Conservation (phyloP, 225 moss, liverwort and hornwort genomes). For the Anthoceros angustus region DNA sequence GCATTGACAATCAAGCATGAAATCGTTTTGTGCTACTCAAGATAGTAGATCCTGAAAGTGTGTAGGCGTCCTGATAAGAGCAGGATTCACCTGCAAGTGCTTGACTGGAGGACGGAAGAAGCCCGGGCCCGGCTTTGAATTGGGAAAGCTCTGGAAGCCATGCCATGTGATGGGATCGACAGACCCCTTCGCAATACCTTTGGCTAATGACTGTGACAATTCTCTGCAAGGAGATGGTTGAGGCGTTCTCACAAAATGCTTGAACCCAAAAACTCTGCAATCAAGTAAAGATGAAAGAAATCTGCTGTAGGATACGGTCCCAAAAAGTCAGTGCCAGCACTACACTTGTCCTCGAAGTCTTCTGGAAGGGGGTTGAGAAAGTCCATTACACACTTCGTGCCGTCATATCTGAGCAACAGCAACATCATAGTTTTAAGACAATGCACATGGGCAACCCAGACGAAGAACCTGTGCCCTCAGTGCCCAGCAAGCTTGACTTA, state of each 20-base stretch:
- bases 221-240: slow-evolving; percentile 16
- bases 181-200: slow-evolving; percentile 32
- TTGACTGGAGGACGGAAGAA: too few relatives aligned
- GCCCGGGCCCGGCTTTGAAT: too few relatives aligned
- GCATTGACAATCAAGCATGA: neutral
- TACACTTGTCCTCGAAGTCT: slow-evolving; percentile 20
- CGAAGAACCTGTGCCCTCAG: neutral
- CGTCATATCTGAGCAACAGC: slow-evolving; percentile 24
- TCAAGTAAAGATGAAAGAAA: too few relatives aligned
- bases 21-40: neutral
- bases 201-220: slow-evolving; percentile 31
- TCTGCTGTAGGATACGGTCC: slow-evolving; percentile 58
- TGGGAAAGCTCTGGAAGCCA: too few relatives aligned
- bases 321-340: slow-evolving; percentile 28
- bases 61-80: too few relatives aligned
- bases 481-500: slow-evolving; percentile 8
- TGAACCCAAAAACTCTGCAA: too few relatives aligned
- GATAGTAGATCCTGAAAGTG: too few relatives aligned
- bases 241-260: neutral
- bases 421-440: neutral
- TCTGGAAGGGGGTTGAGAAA: slow-evolving; percentile 26
- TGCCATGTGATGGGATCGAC: slow-evolving; percentile 37
- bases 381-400: slow-evolving; percentile 10
- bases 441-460: neutral
- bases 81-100: too few relatives aligned